Percentiles rank a stretch among this genome's conserved stretches.
phyloP scores from a whole-genome alignment of 352 stramenopile genomes.

The Globisporangium recalcitrans region DNA sequence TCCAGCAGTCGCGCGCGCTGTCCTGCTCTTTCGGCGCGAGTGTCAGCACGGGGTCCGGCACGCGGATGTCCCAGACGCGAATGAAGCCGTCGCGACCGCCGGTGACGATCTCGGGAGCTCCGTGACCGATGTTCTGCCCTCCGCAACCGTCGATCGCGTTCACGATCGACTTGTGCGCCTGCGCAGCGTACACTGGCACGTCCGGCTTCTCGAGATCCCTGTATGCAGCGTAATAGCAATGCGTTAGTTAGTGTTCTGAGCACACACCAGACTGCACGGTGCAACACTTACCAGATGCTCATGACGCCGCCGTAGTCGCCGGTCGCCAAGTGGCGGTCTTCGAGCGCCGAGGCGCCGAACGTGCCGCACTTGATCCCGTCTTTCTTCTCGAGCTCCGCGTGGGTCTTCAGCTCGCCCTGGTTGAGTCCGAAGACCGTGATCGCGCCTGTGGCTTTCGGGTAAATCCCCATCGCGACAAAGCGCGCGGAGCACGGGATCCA shows the following conservation, averaged over 20 bases:
- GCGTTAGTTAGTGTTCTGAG: background rate
- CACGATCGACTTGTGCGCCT: slow-evolving; percentile 92
- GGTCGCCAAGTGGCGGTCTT: slow-evolving; percentile 84
- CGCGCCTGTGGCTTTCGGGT: slow-evolving; percentile 89
- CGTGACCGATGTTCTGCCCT: slow-evolving; percentile 83
- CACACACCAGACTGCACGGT: background rate
- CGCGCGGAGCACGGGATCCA: slow-evolving; percentile 94
- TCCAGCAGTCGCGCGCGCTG: slow-evolving; percentile 92
- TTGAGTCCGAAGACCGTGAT: slow-evolving; percentile 90
- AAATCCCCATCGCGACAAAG: slow-evolving; percentile 92
- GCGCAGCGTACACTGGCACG: slow-evolving; percentile 78
- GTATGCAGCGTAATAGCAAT: background rate
- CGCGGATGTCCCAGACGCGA: slow-evolving; percentile 93
- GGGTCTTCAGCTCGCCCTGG: slow-evolving; percentile 76
- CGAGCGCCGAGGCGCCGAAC: slow-evolving; percentile 90
- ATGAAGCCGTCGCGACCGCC: slow-evolving; percentile 93
- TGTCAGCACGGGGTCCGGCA: slow-evolving; percentile 89
- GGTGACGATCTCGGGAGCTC: slow-evolving; percentile 93
- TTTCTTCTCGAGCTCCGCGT: slow-evolving; percentile 67
- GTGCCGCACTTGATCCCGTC: slow-evolving; percentile 95
- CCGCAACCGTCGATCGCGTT: slow-evolving; percentile 95
- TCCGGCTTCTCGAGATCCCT: slow-evolving; percentile 83
- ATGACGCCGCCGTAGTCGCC: slow-evolving; percentile 76
- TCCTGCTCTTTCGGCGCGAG: slow-evolving; percentile 86
- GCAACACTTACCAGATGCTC: slow-evolving; percentile 48